Evolutionary conservation across 768 basidiomycete genomes (phyloP).

Genomic region (Calvatia gigantea): DNA sequence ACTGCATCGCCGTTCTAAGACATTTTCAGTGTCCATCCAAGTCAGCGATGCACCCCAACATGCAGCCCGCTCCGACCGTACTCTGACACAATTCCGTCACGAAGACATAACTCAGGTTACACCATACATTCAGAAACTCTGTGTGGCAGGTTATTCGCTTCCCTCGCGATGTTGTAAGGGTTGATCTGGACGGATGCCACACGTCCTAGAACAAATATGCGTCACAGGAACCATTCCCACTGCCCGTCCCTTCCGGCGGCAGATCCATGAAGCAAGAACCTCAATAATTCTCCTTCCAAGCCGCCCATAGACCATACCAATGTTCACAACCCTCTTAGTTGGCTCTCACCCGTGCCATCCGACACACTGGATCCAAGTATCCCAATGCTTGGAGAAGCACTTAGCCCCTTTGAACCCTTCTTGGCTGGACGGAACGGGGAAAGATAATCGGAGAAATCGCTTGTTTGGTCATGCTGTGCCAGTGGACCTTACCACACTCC

Average conservation of each 20-base stretch:
- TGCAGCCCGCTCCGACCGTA: conserved; percentile 2
- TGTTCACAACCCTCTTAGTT: background rate
- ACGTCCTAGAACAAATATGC: conserved; percentile 16
- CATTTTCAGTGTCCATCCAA: background rate
- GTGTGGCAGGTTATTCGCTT: conserved; percentile 1
- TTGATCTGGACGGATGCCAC: conserved; percentile 6
- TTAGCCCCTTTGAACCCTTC: background rate
- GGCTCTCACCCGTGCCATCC: background rate
- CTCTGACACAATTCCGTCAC: conserved; percentile 9
- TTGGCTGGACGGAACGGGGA: background rate
- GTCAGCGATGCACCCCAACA: too few species aligned
- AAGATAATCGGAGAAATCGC: conserved; percentile 6
- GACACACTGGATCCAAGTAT: background rate
- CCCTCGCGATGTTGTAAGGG: conserved; percentile 11
- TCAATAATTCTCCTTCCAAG: conserved; percentile 6
- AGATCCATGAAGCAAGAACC: conserved; percentile 25
- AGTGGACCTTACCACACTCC: conserved; percentile 9
- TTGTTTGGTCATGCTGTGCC: background rate
- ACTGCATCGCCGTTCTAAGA: conserved; percentile 1
- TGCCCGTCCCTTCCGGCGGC: conserved; percentile 27
- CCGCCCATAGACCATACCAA: background rate
- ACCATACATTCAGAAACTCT: conserved; percentile 7
- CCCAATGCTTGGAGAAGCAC: background rate
- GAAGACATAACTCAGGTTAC: conserved; percentile 4
- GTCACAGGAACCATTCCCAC: conserved; percentile 34